These are phyloP conservation scores for Mucor piriformis DNA, from an alignment of 371 early-diverging fungal species.

Conservation along the genomic window DNA sequence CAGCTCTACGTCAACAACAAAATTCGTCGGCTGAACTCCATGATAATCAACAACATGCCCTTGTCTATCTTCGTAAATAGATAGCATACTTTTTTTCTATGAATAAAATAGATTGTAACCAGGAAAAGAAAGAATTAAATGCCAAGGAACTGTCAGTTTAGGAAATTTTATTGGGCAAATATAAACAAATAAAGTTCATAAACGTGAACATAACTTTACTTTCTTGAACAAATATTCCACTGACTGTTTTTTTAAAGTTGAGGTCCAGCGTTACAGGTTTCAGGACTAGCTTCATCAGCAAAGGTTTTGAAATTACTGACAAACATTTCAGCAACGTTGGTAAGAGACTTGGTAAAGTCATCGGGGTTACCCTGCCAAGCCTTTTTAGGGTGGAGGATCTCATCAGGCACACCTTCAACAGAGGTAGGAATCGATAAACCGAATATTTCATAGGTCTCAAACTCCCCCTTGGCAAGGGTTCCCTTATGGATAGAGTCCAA, in stretches of 20 bases:
- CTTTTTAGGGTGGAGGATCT: slow-evolving; percentile 84
- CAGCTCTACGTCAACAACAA: slow-evolving; percentile 23
- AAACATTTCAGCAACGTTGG: slow-evolving; percentile 84
- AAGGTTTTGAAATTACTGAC: slow-evolving; percentile 87
- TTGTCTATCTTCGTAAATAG: slow-evolving; percentile 20
- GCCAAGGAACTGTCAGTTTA: no score
- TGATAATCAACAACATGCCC: slow-evolving; percentile 22
- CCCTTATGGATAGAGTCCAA: slow-evolving; percentile 96
- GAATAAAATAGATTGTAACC: no score
- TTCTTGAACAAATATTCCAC: no score
- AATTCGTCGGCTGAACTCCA: slow-evolving; percentile 23
- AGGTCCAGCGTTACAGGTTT: slow-evolving; percentile 80
- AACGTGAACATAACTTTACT: no score
- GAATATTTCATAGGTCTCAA: slow-evolving; percentile 81
- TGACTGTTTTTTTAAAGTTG: slow-evolving; percentile 20
- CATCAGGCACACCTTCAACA: slow-evolving; percentile 79
- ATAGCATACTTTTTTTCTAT: slow-evolving; percentile 13
- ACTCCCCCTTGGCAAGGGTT: slow-evolving; percentile 80
- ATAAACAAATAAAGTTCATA: no score
- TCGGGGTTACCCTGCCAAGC: slow-evolving; percentile 78
- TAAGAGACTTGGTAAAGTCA: slow-evolving; percentile 65
- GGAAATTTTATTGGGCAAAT: no score
- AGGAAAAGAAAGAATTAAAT: no score
- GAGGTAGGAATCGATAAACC: slow-evolving; percentile 83
- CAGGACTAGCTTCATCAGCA: slow-evolving; percentile 79